Evolutionary conservation across 164 flowering plant genomes (phyloP).

Genomic region (Akebia trifoliata): DNA sequence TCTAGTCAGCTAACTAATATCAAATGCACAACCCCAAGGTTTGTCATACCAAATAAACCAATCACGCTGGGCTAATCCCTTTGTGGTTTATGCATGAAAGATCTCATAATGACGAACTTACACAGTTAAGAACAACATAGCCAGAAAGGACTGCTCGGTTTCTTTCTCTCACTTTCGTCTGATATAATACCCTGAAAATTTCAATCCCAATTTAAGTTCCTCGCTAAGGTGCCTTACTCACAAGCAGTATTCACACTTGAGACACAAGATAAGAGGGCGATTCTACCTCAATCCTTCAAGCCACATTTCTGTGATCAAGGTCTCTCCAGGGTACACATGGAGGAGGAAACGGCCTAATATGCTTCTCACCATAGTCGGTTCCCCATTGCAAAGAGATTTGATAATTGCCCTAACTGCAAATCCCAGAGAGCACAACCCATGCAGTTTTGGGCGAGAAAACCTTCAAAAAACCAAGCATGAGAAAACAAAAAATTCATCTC

Average conservation of each 20-base stretch:
- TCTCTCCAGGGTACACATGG: conserved; percentile 92
- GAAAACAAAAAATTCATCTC: not conserved
- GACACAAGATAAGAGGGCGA: too few relatives aligned
- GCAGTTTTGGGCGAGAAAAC: conserved; percentile 87
- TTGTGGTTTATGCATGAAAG: not conserved
- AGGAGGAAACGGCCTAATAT: conserved; percentile 74
- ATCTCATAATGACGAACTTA: conserved; percentile 43
- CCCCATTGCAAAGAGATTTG: conserved; percentile 66
- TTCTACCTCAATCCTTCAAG: conserved; percentile 61
- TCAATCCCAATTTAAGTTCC: too few relatives aligned
- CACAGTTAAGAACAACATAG: conserved; percentile 45
- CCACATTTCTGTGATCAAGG: conserved; percentile 94
- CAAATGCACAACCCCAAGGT: too few relatives aligned
- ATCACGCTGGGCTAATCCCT: too few relatives aligned
- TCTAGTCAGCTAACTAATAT: too few relatives aligned
- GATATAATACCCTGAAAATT: conserved; percentile 74
- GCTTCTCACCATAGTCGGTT: conserved; percentile 51
- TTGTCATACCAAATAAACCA: too few relatives aligned
- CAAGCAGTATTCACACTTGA: too few relatives aligned
- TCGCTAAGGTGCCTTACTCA: too few relatives aligned
- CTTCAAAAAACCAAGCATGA: conserved; percentile 25
- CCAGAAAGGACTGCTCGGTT: conserved; percentile 72
- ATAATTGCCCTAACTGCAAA: conserved; percentile 86
- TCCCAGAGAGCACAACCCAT: conserved; percentile 91
- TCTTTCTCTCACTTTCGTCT: conserved; percentile 76